phyloP scores from a whole-genome alignment of 495 filamentous ascomycete genomes.

The Podospora australis region DNA sequence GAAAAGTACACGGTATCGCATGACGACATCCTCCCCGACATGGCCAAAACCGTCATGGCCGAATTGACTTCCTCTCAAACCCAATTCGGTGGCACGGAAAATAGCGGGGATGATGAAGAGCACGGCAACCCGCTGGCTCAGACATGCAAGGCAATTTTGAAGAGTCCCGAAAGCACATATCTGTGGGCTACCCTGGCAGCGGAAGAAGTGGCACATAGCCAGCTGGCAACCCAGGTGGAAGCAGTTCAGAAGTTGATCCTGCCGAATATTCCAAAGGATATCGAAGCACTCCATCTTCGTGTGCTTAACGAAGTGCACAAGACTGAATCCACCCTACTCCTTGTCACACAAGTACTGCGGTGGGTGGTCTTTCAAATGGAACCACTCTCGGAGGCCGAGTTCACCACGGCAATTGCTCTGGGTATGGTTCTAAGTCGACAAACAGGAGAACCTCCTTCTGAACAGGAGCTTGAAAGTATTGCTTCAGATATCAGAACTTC shows the following conservation, averaged over 20 bases:
- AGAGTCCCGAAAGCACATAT: not conserved
- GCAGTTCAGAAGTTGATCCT: not conserved
- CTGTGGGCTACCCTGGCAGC: too few relatives aligned
- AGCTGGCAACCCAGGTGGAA: not conserved
- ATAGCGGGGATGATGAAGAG: too few relatives aligned
- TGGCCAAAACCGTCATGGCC: not conserved
- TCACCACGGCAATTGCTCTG: slow-evolving; percentile 1
- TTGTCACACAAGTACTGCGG: slow-evolving; percentile 1
- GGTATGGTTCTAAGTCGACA: not conserved
- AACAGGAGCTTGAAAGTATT: not conserved
- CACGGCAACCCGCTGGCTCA: too few relatives aligned
- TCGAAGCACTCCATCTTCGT: not conserved
- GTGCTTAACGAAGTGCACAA: not conserved
- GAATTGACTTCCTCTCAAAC: too few relatives aligned
- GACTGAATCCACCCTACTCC: not conserved
- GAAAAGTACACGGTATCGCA: not conserved
- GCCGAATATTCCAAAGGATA: slow-evolving; percentile 1
- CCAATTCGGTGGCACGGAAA: too few relatives aligned
- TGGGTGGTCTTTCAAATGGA: slow-evolving; percentile 1
- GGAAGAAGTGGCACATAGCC: not conserved
- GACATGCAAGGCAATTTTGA: too few relatives aligned
- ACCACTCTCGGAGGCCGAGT: not conserved
- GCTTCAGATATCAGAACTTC: not conserved
- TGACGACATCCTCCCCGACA: not conserved
- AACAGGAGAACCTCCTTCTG: not conserved